Percentiles rank a stretch among this genome's conserved stretches.
These are phyloP conservation scores for Diaporthe citri DNA, from an alignment of 2,329 filamentous ascomycete species.

Conservation along the genomic window DNA sequence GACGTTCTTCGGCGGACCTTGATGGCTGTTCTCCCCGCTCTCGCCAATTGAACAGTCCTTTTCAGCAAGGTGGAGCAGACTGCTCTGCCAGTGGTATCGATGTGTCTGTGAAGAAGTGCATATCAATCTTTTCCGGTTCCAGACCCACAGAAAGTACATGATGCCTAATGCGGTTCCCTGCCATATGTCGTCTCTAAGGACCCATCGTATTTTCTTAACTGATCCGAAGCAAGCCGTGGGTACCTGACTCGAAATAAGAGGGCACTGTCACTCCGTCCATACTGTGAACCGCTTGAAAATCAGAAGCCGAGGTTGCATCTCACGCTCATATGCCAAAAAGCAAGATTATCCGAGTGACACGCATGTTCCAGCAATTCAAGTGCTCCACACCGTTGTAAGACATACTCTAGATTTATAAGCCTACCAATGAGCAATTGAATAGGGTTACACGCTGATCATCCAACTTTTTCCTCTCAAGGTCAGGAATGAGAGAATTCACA, in stretches of 20 bases:
- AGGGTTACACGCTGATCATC: neutral
- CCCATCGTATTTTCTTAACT: neutral
- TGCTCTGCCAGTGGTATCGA: neutral
- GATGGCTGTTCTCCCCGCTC: neutral
- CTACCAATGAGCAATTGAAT: too few species aligned
- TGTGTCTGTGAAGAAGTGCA: neutral
- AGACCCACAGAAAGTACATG: neutral
- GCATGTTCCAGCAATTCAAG: too few species aligned
- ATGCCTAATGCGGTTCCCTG: neutral
- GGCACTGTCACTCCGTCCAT: neutral
- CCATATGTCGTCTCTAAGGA: neutral
- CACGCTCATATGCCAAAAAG: neutral
- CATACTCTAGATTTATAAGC: too few species aligned
- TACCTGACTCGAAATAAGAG: neutral
- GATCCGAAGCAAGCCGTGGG: neutral
- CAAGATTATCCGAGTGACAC: neutral
- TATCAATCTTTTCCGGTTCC: neutral
- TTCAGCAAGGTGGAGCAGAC: neutral
- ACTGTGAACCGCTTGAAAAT: neutral
- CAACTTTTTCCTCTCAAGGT: neutral
- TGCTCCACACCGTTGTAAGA: too few species aligned
- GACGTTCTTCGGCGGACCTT: neutral
- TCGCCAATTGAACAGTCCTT: neutral
- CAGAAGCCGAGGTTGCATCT: neutral
- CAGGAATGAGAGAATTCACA: neutral